Evolutionary conservation across 2,329 filamentous ascomycete species (phyloP).

Genomic region (Cryphonectria nitschkei): DNA sequence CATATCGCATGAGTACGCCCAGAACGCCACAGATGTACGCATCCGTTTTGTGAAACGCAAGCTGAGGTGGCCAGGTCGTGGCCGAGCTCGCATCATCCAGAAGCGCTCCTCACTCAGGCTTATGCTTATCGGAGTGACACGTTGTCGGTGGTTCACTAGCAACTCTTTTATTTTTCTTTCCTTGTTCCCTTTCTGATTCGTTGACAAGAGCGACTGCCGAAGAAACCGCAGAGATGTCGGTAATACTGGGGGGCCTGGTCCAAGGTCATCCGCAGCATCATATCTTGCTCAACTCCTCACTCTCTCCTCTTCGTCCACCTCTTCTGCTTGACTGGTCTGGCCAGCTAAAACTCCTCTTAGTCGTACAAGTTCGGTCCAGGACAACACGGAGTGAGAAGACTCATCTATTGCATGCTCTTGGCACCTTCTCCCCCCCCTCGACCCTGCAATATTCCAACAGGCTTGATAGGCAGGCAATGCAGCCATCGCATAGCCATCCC

Average conservation of each 20-base stretch:
- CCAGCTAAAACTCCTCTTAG: background rate
- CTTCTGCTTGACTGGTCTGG: background rate
- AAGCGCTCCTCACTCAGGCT: background rate
- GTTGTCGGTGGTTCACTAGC: background rate
- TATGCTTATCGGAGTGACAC: background rate
- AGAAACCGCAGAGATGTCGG: background rate
- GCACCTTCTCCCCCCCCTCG: background rate
- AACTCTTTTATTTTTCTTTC: background rate
- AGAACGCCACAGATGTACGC: background rate
- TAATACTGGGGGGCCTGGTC: background rate
- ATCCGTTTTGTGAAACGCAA: background rate
- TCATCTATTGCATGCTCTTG: slow-evolving; percentile 1
- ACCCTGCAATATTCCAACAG: background rate
- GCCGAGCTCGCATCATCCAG: background rate
- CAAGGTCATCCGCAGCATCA: background rate
- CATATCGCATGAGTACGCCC: background rate
- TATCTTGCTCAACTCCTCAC: background rate
- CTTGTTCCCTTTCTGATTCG: background rate
- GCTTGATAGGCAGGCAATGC: background rate
- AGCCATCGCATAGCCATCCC: background rate
- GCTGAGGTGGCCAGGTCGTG: slow-evolving; percentile 5
- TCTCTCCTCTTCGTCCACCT: background rate
- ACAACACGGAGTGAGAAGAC: background rate
- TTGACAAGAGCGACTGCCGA: background rate
- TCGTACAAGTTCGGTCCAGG: background rate